Base-by-base conservation (phyloP, 2,329 filamentous ascomycete genomes). In the Thyridium curvatum region DNA sequence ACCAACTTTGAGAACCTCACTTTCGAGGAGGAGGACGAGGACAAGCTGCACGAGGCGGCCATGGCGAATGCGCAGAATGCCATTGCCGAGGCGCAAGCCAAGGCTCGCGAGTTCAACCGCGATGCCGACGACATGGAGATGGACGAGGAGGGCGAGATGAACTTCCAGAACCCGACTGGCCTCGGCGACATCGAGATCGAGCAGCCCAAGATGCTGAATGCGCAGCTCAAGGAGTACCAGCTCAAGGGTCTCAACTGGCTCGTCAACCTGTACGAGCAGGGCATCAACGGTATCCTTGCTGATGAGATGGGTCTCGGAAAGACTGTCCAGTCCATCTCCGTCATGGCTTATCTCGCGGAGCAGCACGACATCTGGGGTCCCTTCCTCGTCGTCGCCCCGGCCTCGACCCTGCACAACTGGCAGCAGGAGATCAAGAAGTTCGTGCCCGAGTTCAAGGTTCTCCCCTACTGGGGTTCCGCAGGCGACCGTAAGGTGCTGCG, bases 261-360 rank as follows among this genome's bases (percentile, higher is more conserved):
- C 39, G 93, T 95, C 68, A 97, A 98, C 60, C 66, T 98, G 49
- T 98, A 98, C 69, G 93, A 98, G 63, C 93, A 98, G 64, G 93
- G 93, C 60, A 98, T 98, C 84, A 97, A 97, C 67, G 91, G 91
- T 64, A 98, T 98, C 53, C 72, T 98, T 46, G 93, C 93, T 48
- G 93, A 98, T 60, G 93, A 98, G 67, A 98, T 98, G 93, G 93
- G 93, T 79, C 86, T 98, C 17, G 93, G 93, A 61, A 98, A 98
- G 67, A 98, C 93, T 15, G 88, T 98, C 6, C 93, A 98, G 66
- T 97, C 91, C 16, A 98, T 98, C 46, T 97, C 93, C 1, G 91
- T 98, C 58, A 97, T 98, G 93, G 90, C 90, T 2, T 97, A 98
- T 57, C 81, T 98, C 26, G 93, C 93, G 2, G 91, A 98, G 67